A percentile compares a stretch with the other conserved stretches of the same genome.
phyloP scores from a whole-genome alignment of 805 yeast species.

The Candida pseudoglaebosa region DNA sequence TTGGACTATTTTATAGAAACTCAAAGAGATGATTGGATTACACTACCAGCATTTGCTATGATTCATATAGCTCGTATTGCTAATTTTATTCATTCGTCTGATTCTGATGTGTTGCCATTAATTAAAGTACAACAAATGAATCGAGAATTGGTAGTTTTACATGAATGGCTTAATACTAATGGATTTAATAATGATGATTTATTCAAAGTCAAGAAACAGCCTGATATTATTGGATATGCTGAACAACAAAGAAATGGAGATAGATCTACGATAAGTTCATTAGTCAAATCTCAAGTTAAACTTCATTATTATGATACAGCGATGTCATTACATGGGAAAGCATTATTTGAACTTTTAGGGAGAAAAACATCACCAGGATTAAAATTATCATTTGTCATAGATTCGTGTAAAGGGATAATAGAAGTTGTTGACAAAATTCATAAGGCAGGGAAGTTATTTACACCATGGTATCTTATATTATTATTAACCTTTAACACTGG shows the following conservation, averaged over 20 bases:
- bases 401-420: slow-evolving; percentile 27
- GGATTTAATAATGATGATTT: slow-evolving; percentile 29
- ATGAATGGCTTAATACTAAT: slow-evolving; percentile 29
- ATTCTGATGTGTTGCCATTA: slow-evolving; percentile 21
- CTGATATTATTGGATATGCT: slow-evolving; percentile 5
- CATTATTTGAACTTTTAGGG: slow-evolving; percentile 31
- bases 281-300: slow-evolving; percentile 33
- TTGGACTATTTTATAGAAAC: slow-evolving; percentile 22
- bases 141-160: slow-evolving; percentile 24
- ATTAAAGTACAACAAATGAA: slow-evolving; percentile 29
- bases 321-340: slow-evolving; percentile 32
- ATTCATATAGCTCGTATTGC: slow-evolving; percentile 40
- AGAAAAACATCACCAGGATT: slow-evolving; percentile 27
- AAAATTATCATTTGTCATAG: slow-evolving; percentile 26
- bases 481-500: slow-evolving; percentile 44
- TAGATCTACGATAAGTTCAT: slow-evolving; percentile 10
- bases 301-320: slow-evolving; percentile 37
- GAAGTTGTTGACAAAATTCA: slow-evolving; percentile 26
- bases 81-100: slow-evolving; percentile 30
- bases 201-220: slow-evolving; percentile 10
- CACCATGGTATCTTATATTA: slow-evolving; percentile 54
- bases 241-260: slow-evolving; percentile 2
- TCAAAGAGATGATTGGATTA: slow-evolving; percentile 46
- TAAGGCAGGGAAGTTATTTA: slow-evolving; percentile 22
- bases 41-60: slow-evolving; percentile 44